These are phyloP conservation scores for Platanthera zijinensis DNA, from an alignment of 106 monocot species.

Conservation along the genomic window DNA sequence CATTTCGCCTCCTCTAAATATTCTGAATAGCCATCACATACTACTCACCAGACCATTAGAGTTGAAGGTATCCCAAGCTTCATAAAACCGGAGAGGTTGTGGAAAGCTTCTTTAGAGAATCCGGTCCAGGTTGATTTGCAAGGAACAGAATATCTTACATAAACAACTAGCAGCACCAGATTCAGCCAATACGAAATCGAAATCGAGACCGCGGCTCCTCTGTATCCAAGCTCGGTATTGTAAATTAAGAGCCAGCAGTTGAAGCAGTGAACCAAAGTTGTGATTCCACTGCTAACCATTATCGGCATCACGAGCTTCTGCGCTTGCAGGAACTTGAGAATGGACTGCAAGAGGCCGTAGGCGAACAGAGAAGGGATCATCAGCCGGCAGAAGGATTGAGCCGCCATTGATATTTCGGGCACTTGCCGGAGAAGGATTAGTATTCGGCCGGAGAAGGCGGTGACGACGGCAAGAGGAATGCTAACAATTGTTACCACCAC, in stretches of 20 bases:
- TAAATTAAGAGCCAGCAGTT: constrained; percentile 54
- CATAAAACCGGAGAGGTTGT: constrained; percentile 22
- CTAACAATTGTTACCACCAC: constrained; percentile 35
- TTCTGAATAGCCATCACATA: too few species aligned
- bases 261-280: constrained; percentile 41
- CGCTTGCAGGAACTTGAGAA: constrained; percentile 31
- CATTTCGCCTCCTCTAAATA: too few species aligned
- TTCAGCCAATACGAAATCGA: constrained; percentile 41
- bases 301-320: constrained; percentile 59
- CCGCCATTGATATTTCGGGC: constrained; percentile 53
- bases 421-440: constrained; percentile 44
- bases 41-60: constrained; percentile 51
- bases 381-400: constrained; percentile 47
- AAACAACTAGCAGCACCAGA: constrained; percentile 21
- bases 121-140: constrained; percentile 45
- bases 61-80: constrained; percentile 44
- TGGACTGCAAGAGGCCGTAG: constrained; percentile 57
- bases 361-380: constrained; percentile 65
- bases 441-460: constrained; percentile 49
- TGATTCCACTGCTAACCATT: constrained; percentile 41
- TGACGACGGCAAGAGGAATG: constrained; percentile 42
- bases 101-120: constrained; percentile 37
- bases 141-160: constrained; percentile 21
- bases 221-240: constrained; percentile 26
- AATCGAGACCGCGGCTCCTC: constrained; percentile 41